Percentiles rank a stretch among this genome's conserved stretches.
These are phyloP conservation scores for Dioscorea cayenensis DNA, from an alignment of 116 monocot species.

Conservation along the genomic window DNA sequence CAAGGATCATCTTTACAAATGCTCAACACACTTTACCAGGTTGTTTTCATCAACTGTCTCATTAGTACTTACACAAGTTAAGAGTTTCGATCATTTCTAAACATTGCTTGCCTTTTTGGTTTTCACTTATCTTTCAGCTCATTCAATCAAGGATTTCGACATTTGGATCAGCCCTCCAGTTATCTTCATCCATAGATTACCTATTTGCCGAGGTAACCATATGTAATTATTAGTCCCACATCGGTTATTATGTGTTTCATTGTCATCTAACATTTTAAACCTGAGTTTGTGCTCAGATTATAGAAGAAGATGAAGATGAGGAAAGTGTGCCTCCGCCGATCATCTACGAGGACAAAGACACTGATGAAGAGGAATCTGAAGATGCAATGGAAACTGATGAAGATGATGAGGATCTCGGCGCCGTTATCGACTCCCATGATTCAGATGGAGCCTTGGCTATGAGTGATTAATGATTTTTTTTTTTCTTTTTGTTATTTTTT, in stretches of 20 bases:
- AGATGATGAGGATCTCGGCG: slow-evolving; percentile 29
- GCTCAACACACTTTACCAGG: slow-evolving; percentile 82
- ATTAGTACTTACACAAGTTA: no score
- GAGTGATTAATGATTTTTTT: slow-evolving; percentile 28
- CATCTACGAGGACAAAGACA: slow-evolving; percentile 71
- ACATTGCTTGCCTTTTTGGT: no score
- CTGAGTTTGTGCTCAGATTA: slow-evolving; percentile 18
- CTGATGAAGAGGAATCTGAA: slow-evolving; percentile 41
- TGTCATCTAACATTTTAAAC: background rate
- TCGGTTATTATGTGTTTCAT: background rate
- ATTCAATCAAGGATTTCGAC: slow-evolving; percentile 79
- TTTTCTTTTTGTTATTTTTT: no score
- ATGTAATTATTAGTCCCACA: background rate
- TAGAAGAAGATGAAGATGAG: slow-evolving; percentile 29
- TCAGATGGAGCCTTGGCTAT: slow-evolving; percentile 63
- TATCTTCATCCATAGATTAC: slow-evolving; percentile 61
- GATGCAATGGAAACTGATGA: slow-evolving; percentile 28
- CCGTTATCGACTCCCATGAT: slow-evolving; percentile 27
- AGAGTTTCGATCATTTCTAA: no score
- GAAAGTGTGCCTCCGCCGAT: slow-evolving; percentile 24
- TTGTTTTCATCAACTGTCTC: slow-evolving; percentile 3
- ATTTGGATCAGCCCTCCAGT: slow-evolving; percentile 48
- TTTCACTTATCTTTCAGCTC: slow-evolving; percentile 27
- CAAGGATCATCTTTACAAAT: slow-evolving; percentile 59
- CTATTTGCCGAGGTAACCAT: slow-evolving; percentile 1